A percentile compares a stretch with the other conserved stretches of the same genome.
Evolutionary conservation across 352 stramenopile genomes (phyloP).

Genomic region (Peronospora farinosa): DNA sequence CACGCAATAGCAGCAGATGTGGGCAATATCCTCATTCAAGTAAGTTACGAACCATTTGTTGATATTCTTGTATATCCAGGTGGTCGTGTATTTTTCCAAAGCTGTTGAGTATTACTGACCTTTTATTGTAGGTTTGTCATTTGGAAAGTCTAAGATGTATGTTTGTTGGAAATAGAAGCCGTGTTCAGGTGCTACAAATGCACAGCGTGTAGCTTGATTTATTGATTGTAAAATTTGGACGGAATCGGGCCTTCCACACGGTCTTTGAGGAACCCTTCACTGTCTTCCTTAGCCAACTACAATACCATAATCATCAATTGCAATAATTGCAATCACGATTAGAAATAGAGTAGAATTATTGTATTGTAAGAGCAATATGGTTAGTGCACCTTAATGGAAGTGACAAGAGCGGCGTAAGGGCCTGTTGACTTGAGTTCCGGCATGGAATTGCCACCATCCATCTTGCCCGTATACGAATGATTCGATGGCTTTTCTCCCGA

Average conservation of each 20-base stretch:
- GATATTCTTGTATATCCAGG: not conserved
- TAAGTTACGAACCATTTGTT: slow-evolving; percentile 10
- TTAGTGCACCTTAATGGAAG: slow-evolving; percentile 54
- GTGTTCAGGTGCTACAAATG: not conserved
- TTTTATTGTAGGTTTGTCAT: slow-evolving; percentile 16
- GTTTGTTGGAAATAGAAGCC: slow-evolving; percentile 14
- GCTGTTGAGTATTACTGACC: slow-evolving; percentile 1
- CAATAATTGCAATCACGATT: not conserved
- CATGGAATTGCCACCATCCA: slow-evolving; percentile 59
- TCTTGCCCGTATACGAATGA: slow-evolving; percentile 60
- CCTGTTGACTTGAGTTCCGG: slow-evolving; percentile 58
- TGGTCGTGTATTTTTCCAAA: slow-evolving; percentile 6
- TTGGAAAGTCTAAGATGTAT: slow-evolving; percentile 13
- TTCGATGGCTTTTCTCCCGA: slow-evolving; percentile 42
- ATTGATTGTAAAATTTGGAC: slow-evolving; percentile 59
- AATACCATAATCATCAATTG: not conserved
- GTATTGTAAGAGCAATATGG: no score
- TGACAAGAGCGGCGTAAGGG: slow-evolving; percentile 65
- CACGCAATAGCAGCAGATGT: slow-evolving; percentile 13
- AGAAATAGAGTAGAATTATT: not conserved
- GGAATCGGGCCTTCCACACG: slow-evolving; percentile 73
- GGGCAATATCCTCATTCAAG: not conserved
- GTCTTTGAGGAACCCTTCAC: slow-evolving; percentile 73
- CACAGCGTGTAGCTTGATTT: slow-evolving; percentile 5
- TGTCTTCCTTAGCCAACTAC: slow-evolving; percentile 74